Percentiles rank a stretch among this genome's conserved stretches.
Conservation (phyloP, 164 flowering plant species). For the Amborella trichopoda region DNA sequence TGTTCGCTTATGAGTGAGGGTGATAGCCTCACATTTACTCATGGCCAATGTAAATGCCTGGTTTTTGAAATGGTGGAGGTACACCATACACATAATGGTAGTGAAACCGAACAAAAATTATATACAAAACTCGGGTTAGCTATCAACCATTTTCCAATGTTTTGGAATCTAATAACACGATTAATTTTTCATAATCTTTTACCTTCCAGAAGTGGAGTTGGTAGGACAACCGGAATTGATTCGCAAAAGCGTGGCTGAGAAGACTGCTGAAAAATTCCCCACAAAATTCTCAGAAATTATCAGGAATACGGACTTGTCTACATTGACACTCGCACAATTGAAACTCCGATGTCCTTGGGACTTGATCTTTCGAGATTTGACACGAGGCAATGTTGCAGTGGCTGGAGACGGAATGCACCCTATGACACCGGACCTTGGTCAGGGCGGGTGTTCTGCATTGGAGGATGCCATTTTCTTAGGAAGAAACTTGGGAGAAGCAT, state of each 20-base stretch:
- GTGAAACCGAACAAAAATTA: too few relatives aligned
- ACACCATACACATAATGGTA: too few relatives aligned
- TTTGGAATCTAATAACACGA: too few relatives aligned
- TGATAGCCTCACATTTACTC: too few relatives aligned
- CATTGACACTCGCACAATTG: neutral
- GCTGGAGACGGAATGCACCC: slow-evolving; percentile 16
- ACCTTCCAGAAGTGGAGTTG: neutral
- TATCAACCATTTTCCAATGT: too few relatives aligned
- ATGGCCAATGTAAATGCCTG: too few relatives aligned
- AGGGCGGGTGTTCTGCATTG: slow-evolving; percentile 16
- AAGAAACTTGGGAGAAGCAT: slow-evolving; percentile 5
- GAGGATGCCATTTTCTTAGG: slow-evolving; percentile 18
- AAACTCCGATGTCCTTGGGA: slow-evolving; percentile 1
- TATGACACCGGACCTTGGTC: slow-evolving; percentile 18
- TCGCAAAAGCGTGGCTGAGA: neutral
- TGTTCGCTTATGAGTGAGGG: too few relatives aligned
- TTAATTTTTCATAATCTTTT: too few relatives aligned
- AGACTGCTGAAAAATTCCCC: neutral
- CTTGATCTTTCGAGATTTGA: neutral
- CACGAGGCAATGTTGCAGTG: slow-evolving; percentile 1
- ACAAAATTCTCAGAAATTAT: neutral
- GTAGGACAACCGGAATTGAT: neutral
- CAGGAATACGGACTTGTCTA: neutral
- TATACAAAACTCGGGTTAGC: too few relatives aligned
- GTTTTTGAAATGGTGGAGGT: too few relatives aligned